Percentiles rank a stretch among this genome's conserved stretches.
Conservation (phyloP, 306 rosid genomes). For the Cyamopsis tetragonoloba region DNA sequence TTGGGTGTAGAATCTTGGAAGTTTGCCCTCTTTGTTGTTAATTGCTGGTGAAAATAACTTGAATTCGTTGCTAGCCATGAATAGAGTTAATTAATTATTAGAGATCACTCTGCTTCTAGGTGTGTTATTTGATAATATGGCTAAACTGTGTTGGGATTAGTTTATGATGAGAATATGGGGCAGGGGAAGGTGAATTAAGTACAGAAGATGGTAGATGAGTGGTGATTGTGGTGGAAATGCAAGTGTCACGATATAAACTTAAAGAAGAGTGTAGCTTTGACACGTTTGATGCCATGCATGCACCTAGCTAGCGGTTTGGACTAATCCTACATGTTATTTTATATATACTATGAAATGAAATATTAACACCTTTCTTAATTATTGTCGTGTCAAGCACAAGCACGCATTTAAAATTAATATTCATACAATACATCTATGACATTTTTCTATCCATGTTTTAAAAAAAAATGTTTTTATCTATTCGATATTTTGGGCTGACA, state of each 20-base stretch:
- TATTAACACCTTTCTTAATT: too few species aligned
- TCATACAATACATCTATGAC: too few species aligned
- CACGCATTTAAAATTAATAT: too few species aligned
- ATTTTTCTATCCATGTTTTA: too few species aligned
- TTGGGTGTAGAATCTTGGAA: slow-evolving; percentile 20
- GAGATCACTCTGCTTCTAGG: too few species aligned
- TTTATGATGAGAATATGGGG: background rate
- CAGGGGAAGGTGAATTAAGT: background rate
- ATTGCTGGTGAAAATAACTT: slow-evolving; percentile 4
- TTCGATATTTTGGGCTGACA: too few species aligned
- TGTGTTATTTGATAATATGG: background rate
- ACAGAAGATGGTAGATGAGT: background rate
- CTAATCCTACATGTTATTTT: background rate
- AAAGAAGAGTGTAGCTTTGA: background rate
- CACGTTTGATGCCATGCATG: slow-evolving; percentile 10
- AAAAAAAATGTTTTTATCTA: too few species aligned
- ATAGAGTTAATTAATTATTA: background rate
- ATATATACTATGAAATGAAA: too few species aligned
- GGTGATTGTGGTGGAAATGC: background rate
- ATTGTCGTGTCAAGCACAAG: too few species aligned
- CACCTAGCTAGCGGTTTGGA: background rate
- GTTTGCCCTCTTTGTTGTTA: background rate
- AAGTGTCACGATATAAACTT: slow-evolving; percentile 1
- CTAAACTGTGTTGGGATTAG: background rate
- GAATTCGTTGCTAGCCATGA: slow-evolving; percentile 12